Percentiles rank a stretch among this genome's conserved stretches.
These are phyloP conservation scores for Theileria parva DNA, from an alignment of 169 alveolate species.

Conservation along the genomic window DNA sequence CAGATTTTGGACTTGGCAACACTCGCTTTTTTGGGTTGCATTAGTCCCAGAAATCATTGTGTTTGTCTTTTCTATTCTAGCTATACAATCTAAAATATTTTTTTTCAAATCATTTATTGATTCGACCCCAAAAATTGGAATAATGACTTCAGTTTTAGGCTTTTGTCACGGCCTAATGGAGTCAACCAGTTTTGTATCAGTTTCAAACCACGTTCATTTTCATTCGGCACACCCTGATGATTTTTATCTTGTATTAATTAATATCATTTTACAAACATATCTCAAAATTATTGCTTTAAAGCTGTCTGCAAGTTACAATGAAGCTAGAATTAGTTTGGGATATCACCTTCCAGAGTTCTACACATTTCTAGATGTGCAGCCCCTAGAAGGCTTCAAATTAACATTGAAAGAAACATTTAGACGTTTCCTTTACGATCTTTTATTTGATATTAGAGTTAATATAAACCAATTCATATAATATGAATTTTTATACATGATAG, in stretches of 20 bases:
- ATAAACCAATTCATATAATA: not conserved
- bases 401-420: not conserved
- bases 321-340: slow-evolving; percentile 2
- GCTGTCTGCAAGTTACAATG: slow-evolving; percentile 6
- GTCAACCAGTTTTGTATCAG: not conserved
- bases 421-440: not conserved
- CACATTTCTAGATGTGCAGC: not conserved
- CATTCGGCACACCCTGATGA: not conserved
- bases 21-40: not conserved
- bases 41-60: not conserved
- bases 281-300: not conserved
- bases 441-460: not conserved
- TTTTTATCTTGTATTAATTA: not conserved
- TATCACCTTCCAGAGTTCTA: not conserved
- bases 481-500: no score
- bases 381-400: not conserved
- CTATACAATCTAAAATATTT: not conserved
- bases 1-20: not conserved
- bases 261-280: not conserved
- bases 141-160: not conserved
- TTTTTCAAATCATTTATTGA: not conserved
- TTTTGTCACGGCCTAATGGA: not conserved
- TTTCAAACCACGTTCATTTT: not conserved
- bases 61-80: not conserved
- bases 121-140: not conserved